Conservation (phyloP, 805 yeast species). For the Starmerella riodocensis region DNA sequence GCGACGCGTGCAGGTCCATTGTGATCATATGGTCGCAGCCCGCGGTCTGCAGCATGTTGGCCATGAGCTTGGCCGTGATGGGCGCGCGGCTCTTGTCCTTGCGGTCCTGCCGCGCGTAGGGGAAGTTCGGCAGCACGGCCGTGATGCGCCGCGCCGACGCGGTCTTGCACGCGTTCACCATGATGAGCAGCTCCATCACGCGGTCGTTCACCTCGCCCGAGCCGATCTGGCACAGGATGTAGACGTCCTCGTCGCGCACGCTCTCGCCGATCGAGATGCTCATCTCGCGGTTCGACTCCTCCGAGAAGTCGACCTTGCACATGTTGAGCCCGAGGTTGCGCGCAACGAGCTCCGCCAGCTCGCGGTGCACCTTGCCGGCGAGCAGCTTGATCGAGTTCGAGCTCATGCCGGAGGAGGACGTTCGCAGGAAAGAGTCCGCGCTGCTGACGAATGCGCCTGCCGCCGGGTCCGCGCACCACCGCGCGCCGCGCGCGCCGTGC, state of each 20-base stretch:
- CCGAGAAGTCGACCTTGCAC: constrained; percentile 48
- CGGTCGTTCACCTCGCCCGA: constrained; percentile 77
- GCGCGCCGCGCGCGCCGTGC: too few relatives aligned
- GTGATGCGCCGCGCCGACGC: constrained; percentile 93
- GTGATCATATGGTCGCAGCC: constrained; percentile 96
- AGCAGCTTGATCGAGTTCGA: constrained; percentile 36
- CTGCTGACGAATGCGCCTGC: too few relatives aligned
- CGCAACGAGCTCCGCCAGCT: constrained; percentile 63
- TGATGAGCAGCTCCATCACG: constrained; percentile 73
- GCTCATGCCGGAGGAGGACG: constrained; percentile 15
- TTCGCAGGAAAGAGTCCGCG: too few relatives aligned
- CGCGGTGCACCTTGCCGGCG: constrained; percentile 54
- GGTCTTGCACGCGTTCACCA: constrained; percentile 86
- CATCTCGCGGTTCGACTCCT: constrained; percentile 22
- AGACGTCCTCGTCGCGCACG: constrained; percentile 74
- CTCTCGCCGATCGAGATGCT: constrained; percentile 53
- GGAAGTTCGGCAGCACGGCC: constrained; percentile 90
- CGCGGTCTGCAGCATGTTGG: constrained; percentile 83
- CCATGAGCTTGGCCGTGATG: constrained; percentile 88
- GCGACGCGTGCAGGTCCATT: constrained; percentile 95
- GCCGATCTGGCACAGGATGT: constrained; percentile 51
- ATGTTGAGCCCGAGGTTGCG: constrained; percentile 41
- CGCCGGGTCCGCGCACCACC: too few relatives aligned
- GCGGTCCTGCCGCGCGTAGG: constrained; percentile 95
- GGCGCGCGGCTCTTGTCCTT: constrained; percentile 95